Evolutionary conservation across 441 rosid genomes (phyloP), one percentile per base, ranked within the genome.

Genomic region (Mallotus repandus): DNA sequence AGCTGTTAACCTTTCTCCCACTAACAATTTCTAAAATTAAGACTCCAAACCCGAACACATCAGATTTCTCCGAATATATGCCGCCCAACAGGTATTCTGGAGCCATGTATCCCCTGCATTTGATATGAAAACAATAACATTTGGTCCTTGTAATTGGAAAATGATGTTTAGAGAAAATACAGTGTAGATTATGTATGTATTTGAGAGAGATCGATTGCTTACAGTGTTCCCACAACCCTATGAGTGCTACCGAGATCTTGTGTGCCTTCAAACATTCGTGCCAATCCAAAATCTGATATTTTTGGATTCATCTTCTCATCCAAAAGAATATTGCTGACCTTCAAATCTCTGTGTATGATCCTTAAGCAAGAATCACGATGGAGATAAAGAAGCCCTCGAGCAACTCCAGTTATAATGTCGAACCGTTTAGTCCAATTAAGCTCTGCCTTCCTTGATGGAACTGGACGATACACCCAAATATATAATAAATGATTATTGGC

Each of bases 251-350:
- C 69, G 0, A 76, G 67, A 29, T 63, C 66, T 76, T 73, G 73
- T 19, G 77, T 80, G 64, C 72, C 73, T 38, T 52, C 78, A 41
- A 81, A 75, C 11, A 81, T 43, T 63, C 63, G 54, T 16, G 84
- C 81, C 73, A 78, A 53, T 55, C 81, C 84, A n/a, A 81, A 78
- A 73, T 81, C 84, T 18, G 84, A 66, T 11, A 81, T 81, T 69
- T 81, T 81, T 10, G 81, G 81, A 18, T 70, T 73, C 81, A 76
- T 78, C 10, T 73, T 73, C 41, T 55, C 80, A 35, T 77, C 80
- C 32, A 73, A 45, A 9, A 77, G 76, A 55, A 77, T 73, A 2
- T 77, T 77, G 14, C 74, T 38, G 16, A 66, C 74, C 56, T 77
- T 77, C 49, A 77, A 65, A 73, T 72, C 80, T 9, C 80, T 68